phyloP scores from a whole-genome alignment of 108 stramenopile genomes.

The Skeletonema grethae region DNA sequence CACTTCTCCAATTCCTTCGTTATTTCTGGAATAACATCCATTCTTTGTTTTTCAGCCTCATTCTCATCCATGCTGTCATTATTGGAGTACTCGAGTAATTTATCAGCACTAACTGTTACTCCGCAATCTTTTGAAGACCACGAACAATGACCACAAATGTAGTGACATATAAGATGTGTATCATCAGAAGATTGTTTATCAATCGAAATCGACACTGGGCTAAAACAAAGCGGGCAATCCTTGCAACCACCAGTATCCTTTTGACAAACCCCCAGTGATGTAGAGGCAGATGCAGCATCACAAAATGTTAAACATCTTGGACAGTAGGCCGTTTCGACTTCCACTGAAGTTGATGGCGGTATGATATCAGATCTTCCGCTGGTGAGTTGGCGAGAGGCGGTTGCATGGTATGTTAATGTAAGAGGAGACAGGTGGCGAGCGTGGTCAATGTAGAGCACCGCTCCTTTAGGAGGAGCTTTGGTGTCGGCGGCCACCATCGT shows the following conservation, averaged over 20 bases:
- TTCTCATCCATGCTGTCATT: constrained; percentile 15
- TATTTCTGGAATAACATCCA: constrained; percentile 26
- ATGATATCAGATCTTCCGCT: constrained; percentile 67
- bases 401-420: constrained; percentile 72
- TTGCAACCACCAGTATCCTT: constrained; percentile 40
- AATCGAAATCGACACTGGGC: constrained; percentile 46
- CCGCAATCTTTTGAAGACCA: constrained; percentile 48
- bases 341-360: constrained; percentile 44
- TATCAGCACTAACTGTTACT: constrained; percentile 34
- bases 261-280: constrained; percentile 39
- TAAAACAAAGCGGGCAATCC: constrained; percentile 68
- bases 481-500: constrained; percentile 11
- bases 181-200: constrained; percentile 16
- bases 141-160: constrained; percentile 43
- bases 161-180: constrained; percentile 39
- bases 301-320: constrained; percentile 77
- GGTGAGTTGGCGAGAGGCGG: constrained; percentile 78
- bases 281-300: constrained; percentile 61
- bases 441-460: constrained; percentile 82
- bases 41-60: constrained; percentile 30
- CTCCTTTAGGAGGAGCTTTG: constrained; percentile 12
- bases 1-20: constrained; percentile 32
- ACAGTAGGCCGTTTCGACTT: constrained; percentile 62
- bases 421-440: constrained; percentile 76
- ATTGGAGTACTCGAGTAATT: constrained; percentile 32